A percentile compares a stretch with the other conserved stretches of the same genome.
Conservation (phyloP, 2,329 filamentous ascomycete genomes). For the Bimuria novae-zelandiae region DNA sequence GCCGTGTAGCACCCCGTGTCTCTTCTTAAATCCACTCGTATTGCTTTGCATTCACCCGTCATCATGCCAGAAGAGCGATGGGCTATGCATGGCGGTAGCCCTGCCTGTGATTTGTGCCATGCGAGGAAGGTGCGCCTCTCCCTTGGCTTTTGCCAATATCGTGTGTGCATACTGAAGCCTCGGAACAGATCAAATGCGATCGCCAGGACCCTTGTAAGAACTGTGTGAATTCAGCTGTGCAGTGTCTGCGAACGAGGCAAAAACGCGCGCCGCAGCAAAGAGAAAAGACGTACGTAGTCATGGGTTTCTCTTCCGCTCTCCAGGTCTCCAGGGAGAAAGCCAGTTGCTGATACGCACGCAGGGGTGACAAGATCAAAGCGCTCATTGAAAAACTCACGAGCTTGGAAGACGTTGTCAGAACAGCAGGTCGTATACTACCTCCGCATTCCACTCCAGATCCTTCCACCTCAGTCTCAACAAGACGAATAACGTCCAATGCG, state of each 20-base stretch:
- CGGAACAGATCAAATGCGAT: slow-evolving; percentile 42
- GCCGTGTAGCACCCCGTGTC: too few relatives aligned
- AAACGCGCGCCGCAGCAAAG: slow-evolving; percentile 32
- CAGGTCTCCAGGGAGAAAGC: too few relatives aligned
- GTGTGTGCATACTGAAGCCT: background rate
- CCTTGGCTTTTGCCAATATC: background rate
- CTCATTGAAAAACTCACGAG: slow-evolving; percentile 34
- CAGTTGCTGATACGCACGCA: too few relatives aligned
- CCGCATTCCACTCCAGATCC: too few relatives aligned
- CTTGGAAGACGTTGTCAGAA: slow-evolving; percentile 30
- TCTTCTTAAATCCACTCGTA: too few relatives aligned
- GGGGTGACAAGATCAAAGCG: slow-evolving; percentile 37
- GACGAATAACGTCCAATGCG: too few relatives aligned
- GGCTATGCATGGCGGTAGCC: slow-evolving; percentile 35
- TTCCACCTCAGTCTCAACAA: too few relatives aligned
- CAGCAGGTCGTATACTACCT: background rate
- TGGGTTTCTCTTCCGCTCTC: too few relatives aligned
- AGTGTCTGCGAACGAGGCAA: slow-evolving; percentile 39
- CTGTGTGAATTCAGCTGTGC: slow-evolving; percentile 28
- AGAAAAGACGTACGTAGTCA: slow-evolving; percentile 32
- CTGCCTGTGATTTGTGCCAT: slow-evolving; percentile 39
- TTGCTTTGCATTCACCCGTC: too few relatives aligned
- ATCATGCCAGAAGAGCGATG: slow-evolving; percentile 40
- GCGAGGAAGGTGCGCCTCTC: slow-evolving; percentile 25
- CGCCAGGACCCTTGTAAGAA: slow-evolving; percentile 41